Percentiles rank a stretch among this genome's conserved stretches.
These are phyloP conservation scores for Mortierella claussenii DNA, from an alignment of 192 early-diverging fungal species.

Conservation along the genomic window DNA sequence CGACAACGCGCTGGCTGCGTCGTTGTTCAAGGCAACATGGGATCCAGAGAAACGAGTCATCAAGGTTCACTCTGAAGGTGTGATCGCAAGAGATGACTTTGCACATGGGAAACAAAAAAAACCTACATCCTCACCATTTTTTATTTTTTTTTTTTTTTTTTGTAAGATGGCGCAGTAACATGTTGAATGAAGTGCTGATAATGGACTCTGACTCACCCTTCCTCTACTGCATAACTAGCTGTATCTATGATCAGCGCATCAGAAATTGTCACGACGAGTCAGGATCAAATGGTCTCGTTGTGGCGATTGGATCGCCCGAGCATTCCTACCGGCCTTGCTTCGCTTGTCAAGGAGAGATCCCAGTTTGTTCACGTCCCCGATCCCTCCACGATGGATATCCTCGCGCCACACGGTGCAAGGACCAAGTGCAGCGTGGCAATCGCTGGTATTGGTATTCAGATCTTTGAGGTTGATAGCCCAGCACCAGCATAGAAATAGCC, in stretches of 20 bases:
- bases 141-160: too few species aligned
- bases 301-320: constrained; percentile 55
- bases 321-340: background rate
- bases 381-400: constrained; percentile 66
- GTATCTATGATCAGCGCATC: constrained; percentile 49
- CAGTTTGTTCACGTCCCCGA: constrained; percentile 73
- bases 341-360: constrained; percentile 46
- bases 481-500: too few species aligned
- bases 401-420: constrained; percentile 14
- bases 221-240: constrained; percentile 44
- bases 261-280: constrained; percentile 63
- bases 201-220: too few species aligned
- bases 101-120: too few species aligned
- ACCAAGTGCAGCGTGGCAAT: constrained; percentile 44
- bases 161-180: too few species aligned
- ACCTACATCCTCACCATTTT: too few species aligned
- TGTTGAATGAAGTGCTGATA: too few species aligned
- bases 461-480: constrained; percentile 53
- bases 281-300: constrained; percentile 76
- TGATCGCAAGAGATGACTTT: constrained; percentile 32
- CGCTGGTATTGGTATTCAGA: constrained; percentile 70
- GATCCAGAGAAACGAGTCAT: background rate
- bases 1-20: constrained; percentile 68
- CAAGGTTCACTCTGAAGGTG: background rate
- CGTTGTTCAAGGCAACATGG: constrained; percentile 28